Percentiles rank a stretch among this genome's conserved stretches.
Conservation (phyloP, 306 rosid species). For the Corylus heterophylla region DNA sequence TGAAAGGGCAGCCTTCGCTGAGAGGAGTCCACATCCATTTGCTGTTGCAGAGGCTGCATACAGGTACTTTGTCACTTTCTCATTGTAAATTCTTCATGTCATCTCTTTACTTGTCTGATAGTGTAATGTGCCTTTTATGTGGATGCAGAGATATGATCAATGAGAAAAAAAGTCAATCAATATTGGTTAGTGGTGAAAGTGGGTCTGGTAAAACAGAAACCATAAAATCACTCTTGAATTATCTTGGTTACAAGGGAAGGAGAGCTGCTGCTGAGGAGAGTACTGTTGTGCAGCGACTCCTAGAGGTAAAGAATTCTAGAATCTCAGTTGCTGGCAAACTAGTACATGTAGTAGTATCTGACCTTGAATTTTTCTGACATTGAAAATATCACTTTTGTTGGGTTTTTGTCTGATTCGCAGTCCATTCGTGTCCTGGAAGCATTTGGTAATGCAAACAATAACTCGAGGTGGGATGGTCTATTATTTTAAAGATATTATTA, state of each 20-base stretch:
- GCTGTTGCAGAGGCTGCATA: slow-evolving; percentile 99
- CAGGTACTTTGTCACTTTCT: slow-evolving; percentile 54
- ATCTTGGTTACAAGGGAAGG: slow-evolving; percentile 99
- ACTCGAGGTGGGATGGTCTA: slow-evolving; percentile 69
- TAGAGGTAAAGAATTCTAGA: slow-evolving; percentile 64
- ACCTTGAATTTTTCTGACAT: background rate
- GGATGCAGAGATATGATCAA: slow-evolving; percentile 90
- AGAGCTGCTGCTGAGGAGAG: slow-evolving; percentile 81
- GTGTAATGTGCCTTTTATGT: slow-evolving; percentile 15
- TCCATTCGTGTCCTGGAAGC: slow-evolving; percentile 99
- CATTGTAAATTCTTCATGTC: slow-evolving; percentile 16
- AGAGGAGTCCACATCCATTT: slow-evolving; percentile 99
- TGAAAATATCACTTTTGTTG: background rate
- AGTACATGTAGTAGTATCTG: slow-evolving; percentile 1
- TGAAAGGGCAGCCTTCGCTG: slow-evolving; percentile 94
- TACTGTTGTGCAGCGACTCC: slow-evolving; percentile 93
- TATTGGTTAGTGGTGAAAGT: slow-evolving; percentile 99
- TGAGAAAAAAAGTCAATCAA: slow-evolving; percentile 88
- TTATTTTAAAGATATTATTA: background rate
- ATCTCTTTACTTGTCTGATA: slow-evolving; percentile 29
- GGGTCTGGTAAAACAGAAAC: slow-evolving; percentile 99
- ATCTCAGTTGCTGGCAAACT: slow-evolving; percentile 23
- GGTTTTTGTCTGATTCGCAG: slow-evolving; percentile 46
- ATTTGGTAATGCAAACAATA: slow-evolving; percentile 98
- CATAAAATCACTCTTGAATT: slow-evolving; percentile 91